These are phyloP conservation scores for Candida ficus DNA, from an alignment of 805 yeast species.

Conservation along the genomic window DNA sequence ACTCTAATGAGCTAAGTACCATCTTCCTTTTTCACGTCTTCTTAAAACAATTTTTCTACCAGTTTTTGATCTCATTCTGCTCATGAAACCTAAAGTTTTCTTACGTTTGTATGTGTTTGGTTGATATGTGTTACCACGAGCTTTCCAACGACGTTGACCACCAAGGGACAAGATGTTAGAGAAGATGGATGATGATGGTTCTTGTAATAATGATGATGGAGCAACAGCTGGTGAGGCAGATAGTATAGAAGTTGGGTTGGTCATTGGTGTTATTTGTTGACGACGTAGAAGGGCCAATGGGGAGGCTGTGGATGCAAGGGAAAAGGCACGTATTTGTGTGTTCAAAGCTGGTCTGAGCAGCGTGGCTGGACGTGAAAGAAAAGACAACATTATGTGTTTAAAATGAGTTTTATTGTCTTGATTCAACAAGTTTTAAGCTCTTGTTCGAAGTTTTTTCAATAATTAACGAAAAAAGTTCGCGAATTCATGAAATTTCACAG, in stretches of 20 bases:
- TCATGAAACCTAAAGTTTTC: constrained; percentile 84
- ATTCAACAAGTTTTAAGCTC: no score
- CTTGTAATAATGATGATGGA: neutral
- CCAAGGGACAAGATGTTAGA: constrained; percentile 28
- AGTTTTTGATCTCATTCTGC: constrained; percentile 65
- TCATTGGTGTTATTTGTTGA: constrained; percentile 2
- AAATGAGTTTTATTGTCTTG: no score
- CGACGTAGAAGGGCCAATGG: constrained; percentile 1
- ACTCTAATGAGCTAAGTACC: constrained; percentile 76
- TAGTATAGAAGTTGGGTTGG: constrained; percentile 5
- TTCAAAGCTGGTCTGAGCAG: neutral
- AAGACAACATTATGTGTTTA: constrained; percentile 5
- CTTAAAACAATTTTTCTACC: constrained; percentile 78
- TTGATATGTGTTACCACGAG: constrained; percentile 93
- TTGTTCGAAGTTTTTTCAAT: no score
- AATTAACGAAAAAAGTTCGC: no score
- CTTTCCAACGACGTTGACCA: constrained; percentile 66
- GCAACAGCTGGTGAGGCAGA: neutral
- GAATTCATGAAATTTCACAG: no score
- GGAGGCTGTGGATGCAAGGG: constrained; percentile 2
- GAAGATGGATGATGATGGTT: constrained; percentile 19
- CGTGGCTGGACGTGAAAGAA: constrained; percentile 1
- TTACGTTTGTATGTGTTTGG: constrained; percentile 89
- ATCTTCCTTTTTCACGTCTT: constrained; percentile 85
- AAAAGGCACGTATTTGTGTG: neutral